Base-by-base conservation (phyloP, 805 yeast genomes). In the Candida nanaspora region DNA sequence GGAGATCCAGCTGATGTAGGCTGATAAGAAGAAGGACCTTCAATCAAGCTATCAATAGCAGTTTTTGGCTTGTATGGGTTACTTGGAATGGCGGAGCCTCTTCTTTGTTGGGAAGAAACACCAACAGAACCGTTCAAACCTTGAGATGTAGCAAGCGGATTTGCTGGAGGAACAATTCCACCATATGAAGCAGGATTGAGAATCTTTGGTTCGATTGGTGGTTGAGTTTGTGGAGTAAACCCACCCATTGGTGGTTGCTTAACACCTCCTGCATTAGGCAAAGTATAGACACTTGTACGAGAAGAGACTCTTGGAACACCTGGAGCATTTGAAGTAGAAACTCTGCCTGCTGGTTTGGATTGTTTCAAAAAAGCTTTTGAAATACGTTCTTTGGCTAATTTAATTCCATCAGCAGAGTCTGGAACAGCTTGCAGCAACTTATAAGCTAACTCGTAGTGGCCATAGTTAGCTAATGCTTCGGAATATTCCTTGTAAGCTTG, bases 371-470 rank as follows among this genome's bases (percentile, higher is more conserved):
- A 68, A 7, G 95, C 95, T 50, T 76, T 78, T 36, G 70, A 47
- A 16, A 91, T 80, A 51, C 98, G 80, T 47, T 85, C 89, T 59
- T 81, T 85, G 54, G 86, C 96, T 19, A 66, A 52, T 41, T 72
- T 76, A 38, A 83, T 80, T 21, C 81, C 86, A 34, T 82, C 84
- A 50, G 80, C 77, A 40, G 78, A 78, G 35, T 74, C 77, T 11
- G 98, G 95, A 52, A 93, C 68, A 45, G 82, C 68, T 35, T 69
- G 68, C 55, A 91, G 70, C 49, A 85, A 77, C 48, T 72, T 75
- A 43, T 69, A 72, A 2, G 98, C 97, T 49, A 91, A 66, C 9
- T 82, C 94, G 51, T 86, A 80, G 47, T 85, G 79, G 22, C 97
- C 98, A 55, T 73, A 79, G 22, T 87, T 78, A 4, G 95, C 82